Conservation (phyloP, 2,329 filamentous ascomycete species). For the Coleophoma crateriformis region DNA sequence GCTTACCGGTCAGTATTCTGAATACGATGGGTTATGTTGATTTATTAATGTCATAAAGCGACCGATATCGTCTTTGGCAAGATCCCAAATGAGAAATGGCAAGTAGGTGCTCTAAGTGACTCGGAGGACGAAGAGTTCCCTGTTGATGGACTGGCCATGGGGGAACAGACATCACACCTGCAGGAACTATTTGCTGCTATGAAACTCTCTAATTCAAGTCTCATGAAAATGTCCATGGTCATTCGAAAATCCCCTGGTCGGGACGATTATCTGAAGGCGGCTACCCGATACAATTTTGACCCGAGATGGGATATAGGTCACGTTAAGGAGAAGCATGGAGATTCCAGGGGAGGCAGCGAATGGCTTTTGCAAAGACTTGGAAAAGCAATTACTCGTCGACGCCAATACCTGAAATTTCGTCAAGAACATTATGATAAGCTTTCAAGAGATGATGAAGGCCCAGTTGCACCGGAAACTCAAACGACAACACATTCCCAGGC, state of each 20-base stretch:
- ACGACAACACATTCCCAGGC: not conserved
- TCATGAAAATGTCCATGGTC: constrained; percentile 19
- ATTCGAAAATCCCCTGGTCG: constrained; percentile 15
- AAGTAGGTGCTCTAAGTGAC: constrained; percentile 7
- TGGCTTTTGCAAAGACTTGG: constrained; percentile 23
- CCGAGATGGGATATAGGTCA: constrained; percentile 13
- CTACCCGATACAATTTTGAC: constrained; percentile 11
- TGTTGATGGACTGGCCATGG: not conserved
- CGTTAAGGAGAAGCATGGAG: constrained; percentile 17
- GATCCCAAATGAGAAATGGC: constrained; percentile 12
- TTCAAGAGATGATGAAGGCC: constrained; percentile 5
- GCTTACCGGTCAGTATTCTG: constrained; percentile 6
- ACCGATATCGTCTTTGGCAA: constrained; percentile 11
- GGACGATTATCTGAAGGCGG: constrained; percentile 21
- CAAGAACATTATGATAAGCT: constrained; percentile 21
- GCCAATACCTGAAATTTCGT: constrained; percentile 25
- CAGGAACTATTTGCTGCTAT: constrained; percentile 16
- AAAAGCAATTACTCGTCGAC: constrained; percentile 22
- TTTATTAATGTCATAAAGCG: constrained; percentile 3
- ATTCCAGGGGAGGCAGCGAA: constrained; percentile 6
- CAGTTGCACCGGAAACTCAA: constrained; percentile 2
- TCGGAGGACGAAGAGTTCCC: constrained; percentile 9
- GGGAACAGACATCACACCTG: constrained; percentile 12
- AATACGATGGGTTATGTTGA: not conserved
- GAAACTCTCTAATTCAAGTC: constrained; percentile 8